phyloP scores from a whole-genome alignment of 225 moss, liverwort and hornwort species.

The Bryum argenteum region DNA sequence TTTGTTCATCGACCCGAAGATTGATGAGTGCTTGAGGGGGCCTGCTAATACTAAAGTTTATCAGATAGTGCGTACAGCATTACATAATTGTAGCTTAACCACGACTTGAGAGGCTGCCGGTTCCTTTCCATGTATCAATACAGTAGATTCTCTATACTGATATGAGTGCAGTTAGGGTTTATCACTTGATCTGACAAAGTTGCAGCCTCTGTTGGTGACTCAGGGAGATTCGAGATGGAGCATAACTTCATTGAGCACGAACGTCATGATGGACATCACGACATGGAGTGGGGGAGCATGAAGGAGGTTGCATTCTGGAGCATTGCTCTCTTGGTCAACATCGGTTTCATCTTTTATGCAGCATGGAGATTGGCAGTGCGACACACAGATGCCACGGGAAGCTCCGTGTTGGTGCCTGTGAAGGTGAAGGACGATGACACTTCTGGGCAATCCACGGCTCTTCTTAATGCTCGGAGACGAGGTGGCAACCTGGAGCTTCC shows the following conservation, averaged over 20 bases:
- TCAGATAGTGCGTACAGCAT: too few relatives aligned
- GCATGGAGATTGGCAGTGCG: slow-evolving; percentile 79
- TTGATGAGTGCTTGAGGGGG: too few relatives aligned
- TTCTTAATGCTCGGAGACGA: slow-evolving; percentile 51
- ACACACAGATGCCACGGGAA: slow-evolving; percentile 90
- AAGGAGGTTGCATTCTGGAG: slow-evolving; percentile 67
- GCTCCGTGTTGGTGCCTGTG: slow-evolving; percentile 63
- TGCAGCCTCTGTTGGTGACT: slow-evolving; percentile 11
- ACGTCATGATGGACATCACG: slow-evolving; percentile 45
- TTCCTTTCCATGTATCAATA: too few relatives aligned
- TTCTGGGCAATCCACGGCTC: slow-evolving; percentile 47
- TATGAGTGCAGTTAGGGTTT: too few relatives aligned
- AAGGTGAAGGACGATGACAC: slow-evolving; percentile 39
- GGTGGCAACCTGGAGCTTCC: slow-evolving; percentile 52
- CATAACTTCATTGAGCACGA: slow-evolving; percentile 44
- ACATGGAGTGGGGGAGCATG: slow-evolving; percentile 54
- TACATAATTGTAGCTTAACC: too few relatives aligned
- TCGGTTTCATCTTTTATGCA: slow-evolving; percentile 56
- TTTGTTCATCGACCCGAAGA: too few relatives aligned
- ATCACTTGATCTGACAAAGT: too few relatives aligned
- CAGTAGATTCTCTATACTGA: too few relatives aligned
- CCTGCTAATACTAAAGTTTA: too few relatives aligned
- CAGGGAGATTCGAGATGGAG: slow-evolving; percentile 40
- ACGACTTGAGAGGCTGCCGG: too few relatives aligned
- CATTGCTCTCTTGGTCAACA: slow-evolving; percentile 45